Evolutionary conservation across 2,329 filamentous ascomycete species (phyloP), one percentile per base, ranked within the genome.

Genomic region (Bipolaris zeicola): DNA sequence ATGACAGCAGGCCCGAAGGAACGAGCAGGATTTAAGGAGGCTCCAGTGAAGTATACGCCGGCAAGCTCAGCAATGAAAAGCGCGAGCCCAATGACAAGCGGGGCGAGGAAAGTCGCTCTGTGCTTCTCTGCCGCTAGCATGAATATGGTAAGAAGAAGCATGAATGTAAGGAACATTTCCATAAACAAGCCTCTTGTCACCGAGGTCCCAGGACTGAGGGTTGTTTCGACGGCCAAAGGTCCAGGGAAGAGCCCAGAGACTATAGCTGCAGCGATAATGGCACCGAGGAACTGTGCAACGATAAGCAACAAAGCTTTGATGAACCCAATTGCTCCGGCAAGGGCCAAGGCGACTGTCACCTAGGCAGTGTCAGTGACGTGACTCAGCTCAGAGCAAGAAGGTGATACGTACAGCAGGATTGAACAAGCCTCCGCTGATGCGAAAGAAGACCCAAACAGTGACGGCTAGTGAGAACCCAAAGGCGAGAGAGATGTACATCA

Each of bases 141-240:
- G 63, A 78, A 80, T 57, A 83, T 82, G 47, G 78, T 78, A 61
- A 83, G 80, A 57, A 82, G 75, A 16, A 83, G 74, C 63, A 78
- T 67, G n/a, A 78, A 76, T 2, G 81, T 83, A 37, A 82, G 69
- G 52, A 83, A 79, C 78, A 81, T 81, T 60, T 82, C 80, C 51
- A 82, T 81, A 64, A 76, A 82, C 3, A 83, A 63, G 11, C 80
- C 81, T 34, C 76, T 77, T 22, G 69, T 72, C 22, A 81, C 64
- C 1, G 78, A 79, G 3, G 80, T 81, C 18, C 68, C 66, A 13
- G 50, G 28, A 41, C 76, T 74, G n/a, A 82, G 74, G 5, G 72
- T 77, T 1, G 80, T 82, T 10, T 76, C 74, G 18, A 83, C 80
- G 36, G 75, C 73, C 20, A 83, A 72, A 18, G 75, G 72, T 1